Evolutionary conservation across 352 stramenopile species (phyloP).

Genomic region (Phytophthora crassamura): DNA sequence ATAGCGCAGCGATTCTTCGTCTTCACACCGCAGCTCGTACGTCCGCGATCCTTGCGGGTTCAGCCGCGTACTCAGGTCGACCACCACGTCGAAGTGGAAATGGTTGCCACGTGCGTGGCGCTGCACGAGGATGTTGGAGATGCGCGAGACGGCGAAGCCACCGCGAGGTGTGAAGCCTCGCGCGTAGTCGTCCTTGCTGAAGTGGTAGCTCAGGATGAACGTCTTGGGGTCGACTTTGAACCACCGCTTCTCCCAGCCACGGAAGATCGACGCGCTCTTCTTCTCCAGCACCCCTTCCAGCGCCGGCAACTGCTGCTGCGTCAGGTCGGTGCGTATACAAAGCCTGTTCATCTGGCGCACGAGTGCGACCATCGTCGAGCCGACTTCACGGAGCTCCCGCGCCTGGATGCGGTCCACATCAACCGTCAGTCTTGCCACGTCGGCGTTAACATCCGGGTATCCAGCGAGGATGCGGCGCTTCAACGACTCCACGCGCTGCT

Average conservation of each 20-base stretch:
- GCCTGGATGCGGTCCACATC: slow-evolving; percentile 50
- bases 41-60: slow-evolving; percentile 67
- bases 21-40: slow-evolving; percentile 73
- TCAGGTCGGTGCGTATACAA: slow-evolving; percentile 39
- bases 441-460: slow-evolving; percentile 43
- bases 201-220: slow-evolving; percentile 74
- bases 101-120: slow-evolving; percentile 42
- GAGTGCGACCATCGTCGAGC: slow-evolving; percentile 57
- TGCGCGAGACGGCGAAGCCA: slow-evolving; percentile 61
- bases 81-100: slow-evolving; percentile 74
- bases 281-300: slow-evolving; percentile 78
- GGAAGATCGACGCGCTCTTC: slow-evolving; percentile 81
- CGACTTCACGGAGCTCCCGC: slow-evolving; percentile 51
- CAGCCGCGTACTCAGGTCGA: slow-evolving; percentile 67
- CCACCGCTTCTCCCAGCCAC: slow-evolving; percentile 70
- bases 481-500: slow-evolving; percentile 58
- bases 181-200: slow-evolving; percentile 64
- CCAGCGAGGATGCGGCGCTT: slow-evolving; percentile 56
- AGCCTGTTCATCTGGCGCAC: slow-evolving; percentile 64
- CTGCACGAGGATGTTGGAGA: slow-evolving; percentile 65
- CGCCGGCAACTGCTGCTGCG: slow-evolving; percentile 48
- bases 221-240: slow-evolving; percentile 77
- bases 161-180: slow-evolving; percentile 71
- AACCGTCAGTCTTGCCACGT: slow-evolving; percentile 45
- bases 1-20: slow-evolving; percentile 60